phyloP scores from a whole-genome alignment of 73 alveolate genomes.

The Vitrella brassicaformis region DNA sequence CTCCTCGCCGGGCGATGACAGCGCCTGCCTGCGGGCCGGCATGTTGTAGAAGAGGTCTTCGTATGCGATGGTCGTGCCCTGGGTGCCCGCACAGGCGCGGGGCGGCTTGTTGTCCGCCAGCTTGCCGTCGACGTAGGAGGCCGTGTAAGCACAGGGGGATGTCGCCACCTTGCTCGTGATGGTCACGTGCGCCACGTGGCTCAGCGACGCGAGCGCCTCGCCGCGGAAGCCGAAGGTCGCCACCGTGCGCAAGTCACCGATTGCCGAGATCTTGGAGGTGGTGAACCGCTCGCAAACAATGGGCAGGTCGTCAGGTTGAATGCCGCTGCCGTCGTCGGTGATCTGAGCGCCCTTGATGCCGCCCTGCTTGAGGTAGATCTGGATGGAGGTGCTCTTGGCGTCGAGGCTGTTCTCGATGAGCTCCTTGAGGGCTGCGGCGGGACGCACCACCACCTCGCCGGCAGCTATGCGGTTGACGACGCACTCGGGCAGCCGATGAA shows the following conservation, averaged over 20 bases:
- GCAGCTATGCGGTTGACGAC: slow-evolving; percentile 37
- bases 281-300: slow-evolving; percentile 81
- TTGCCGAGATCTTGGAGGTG: slow-evolving; percentile 64
- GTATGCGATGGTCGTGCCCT: slow-evolving; percentile 48
- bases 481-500: not conserved
- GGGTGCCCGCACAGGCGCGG: slow-evolving; percentile 42
- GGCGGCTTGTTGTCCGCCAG: slow-evolving; percentile 16
- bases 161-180: slow-evolving; percentile 56
- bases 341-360: slow-evolving; percentile 72
- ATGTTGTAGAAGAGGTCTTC: slow-evolving; percentile 55
- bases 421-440: slow-evolving; percentile 45
- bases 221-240: slow-evolving; percentile 88
- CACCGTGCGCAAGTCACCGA: slow-evolving; percentile 57
- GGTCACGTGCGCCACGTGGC: slow-evolving; percentile 68
- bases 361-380: slow-evolving; percentile 45
- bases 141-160: slow-evolving; percentile 55
- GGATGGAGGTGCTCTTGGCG: slow-evolving; percentile 59
- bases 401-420: slow-evolving; percentile 76
- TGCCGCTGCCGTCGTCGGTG: slow-evolving; percentile 80
- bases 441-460: slow-evolving; percentile 33
- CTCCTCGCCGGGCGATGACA: slow-evolving; percentile 41
- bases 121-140: slow-evolving; percentile 36
- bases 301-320: slow-evolving; percentile 60
- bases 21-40: slow-evolving; percentile 39
- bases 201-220: slow-evolving; percentile 79